phyloP scores from a whole-genome alignment of 352 stramenopile species.

The Phytophthora idaei region DNA sequence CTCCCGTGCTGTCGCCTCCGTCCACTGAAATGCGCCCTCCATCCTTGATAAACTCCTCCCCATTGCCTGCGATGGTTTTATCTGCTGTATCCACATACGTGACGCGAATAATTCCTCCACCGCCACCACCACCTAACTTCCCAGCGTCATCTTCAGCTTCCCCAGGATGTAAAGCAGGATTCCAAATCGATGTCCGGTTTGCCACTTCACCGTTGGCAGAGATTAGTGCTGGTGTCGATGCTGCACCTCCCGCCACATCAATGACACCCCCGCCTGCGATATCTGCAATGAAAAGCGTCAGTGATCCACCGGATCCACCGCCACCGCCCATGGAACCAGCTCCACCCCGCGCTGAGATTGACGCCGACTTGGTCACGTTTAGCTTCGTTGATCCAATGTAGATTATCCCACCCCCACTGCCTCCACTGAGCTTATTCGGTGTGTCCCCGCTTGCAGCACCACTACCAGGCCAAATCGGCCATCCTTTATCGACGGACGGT shows the following conservation, averaged over 20 bases:
- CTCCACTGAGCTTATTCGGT: conserved; percentile 58
- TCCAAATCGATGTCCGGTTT: conserved; percentile 46
- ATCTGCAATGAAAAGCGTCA: conserved; percentile 65
- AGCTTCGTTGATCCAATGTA: conserved; percentile 67
- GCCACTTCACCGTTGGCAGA: conserved; percentile 1
- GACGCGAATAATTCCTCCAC: conserved; percentile 67
- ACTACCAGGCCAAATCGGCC: conserved; percentile 75
- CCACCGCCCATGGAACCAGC: conserved; percentile 66
- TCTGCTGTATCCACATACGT: conserved; percentile 42
- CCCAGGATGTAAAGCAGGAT: conserved; percentile 11
- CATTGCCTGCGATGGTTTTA: conserved; percentile 34
- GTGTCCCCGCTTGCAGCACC: conserved; percentile 59
- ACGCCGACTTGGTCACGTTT: conserved; percentile 44
- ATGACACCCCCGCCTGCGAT: conserved; percentile 64
- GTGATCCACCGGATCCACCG: conserved; percentile 70
- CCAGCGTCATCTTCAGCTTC: conserved; percentile 21
- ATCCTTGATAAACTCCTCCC: conserved; percentile 64
- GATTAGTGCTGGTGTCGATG: conserved; percentile 20
- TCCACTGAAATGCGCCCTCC: conserved; percentile 50
- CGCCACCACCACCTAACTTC: conserved; percentile 61
- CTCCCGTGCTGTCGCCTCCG: conserved; percentile 58
- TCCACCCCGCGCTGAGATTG: conserved; percentile 58
- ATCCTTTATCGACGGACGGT: conserved; percentile 31
- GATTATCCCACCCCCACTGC: conserved; percentile 73
- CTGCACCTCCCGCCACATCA: conserved; percentile 60